Evolutionary conservation across 495 filamentous ascomycete genomes (phyloP), one percentile per base, ranked within the genome.

Genomic region (Tuber magnatum): DNA sequence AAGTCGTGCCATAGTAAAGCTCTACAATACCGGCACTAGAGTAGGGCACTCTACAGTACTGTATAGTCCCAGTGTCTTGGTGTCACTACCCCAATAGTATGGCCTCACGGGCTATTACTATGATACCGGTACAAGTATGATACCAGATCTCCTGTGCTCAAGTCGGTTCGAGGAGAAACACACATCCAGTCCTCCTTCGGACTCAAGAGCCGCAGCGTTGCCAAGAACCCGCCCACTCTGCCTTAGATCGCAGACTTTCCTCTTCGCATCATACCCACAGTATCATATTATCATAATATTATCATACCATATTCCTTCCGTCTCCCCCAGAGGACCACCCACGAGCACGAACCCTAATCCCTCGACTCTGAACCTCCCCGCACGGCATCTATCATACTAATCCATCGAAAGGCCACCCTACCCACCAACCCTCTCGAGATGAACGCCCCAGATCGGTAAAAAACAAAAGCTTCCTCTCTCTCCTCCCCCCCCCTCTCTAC

Each of bases 381-480:
- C n/a, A 61, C 16, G 28, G 32, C 28, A n/a, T n/a, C 24, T 24
- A 32, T n/a, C 9, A 3, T 12, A 12, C 28, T 3, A 65, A 28
- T 65, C 56, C 1, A 35, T 28, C 3, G 8, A 20, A 65, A 32
- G 28, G 51, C 56, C 40, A 39, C 72, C 28, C 40, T 24, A 46
- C 44, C 43, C 42, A 71, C 2, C 70, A 72, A 75, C 69, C 69
- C 39, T 9, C 39, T 61, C 72, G 69, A 39, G 39, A 82, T 82
- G 80, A 82, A 82, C 61, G 80, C 80, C 70, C 80, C 80, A 18
- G 80, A 82, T 51, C 78, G 80, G 80, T 82, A 35, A 75, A 73
- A 41, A 10, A 16, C 51, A 75, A 73, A 41, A 10, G 43, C 51
- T 28, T 39, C 32, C 42, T 68, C 72, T 38, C 72, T 43, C 51